Evolutionary conservation across 2,329 filamentous ascomycete genomes (phyloP).

Genomic region (Aspergillus flavus): DNA sequence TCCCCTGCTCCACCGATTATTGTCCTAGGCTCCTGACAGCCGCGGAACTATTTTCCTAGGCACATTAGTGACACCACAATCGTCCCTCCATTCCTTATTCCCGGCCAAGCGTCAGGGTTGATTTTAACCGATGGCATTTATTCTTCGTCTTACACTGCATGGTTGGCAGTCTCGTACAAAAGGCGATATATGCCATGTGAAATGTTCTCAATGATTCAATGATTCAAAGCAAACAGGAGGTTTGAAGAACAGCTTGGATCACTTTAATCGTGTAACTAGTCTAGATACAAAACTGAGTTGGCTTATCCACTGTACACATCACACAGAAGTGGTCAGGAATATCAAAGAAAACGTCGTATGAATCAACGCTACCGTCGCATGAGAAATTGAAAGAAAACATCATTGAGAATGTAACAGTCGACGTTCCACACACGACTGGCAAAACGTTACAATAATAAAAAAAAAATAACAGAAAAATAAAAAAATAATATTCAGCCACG

Average conservation of each 20-base stretch:
- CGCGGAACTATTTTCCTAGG: neutral
- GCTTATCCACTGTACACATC: slow-evolving; percentile 4
- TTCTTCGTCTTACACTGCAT: slow-evolving; percentile 1
- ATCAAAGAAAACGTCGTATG: neutral
- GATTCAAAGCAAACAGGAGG: neutral
- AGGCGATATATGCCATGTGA: neutral
- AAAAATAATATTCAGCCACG: slow-evolving; percentile 15
- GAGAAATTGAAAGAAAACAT: neutral
- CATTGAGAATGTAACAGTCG: neutral
- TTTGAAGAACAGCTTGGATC: neutral
- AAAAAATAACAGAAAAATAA: neutral
- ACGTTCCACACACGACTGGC: neutral
- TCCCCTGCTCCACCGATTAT: neutral
- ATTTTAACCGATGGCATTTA: neutral
- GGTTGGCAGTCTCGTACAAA: neutral
- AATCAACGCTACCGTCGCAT: neutral
- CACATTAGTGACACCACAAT: neutral
- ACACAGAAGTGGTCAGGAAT: neutral
- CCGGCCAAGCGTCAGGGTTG: neutral
- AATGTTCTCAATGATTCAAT: neutral
- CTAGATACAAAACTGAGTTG: neutral
- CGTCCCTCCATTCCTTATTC: too few species aligned
- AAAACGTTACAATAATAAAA: neutral
- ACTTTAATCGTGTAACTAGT: neutral
- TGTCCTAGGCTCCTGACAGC: neutral